Conservation (phyloP, 495 filamentous ascomycete genomes). For the Aspergillus steynii region DNA sequence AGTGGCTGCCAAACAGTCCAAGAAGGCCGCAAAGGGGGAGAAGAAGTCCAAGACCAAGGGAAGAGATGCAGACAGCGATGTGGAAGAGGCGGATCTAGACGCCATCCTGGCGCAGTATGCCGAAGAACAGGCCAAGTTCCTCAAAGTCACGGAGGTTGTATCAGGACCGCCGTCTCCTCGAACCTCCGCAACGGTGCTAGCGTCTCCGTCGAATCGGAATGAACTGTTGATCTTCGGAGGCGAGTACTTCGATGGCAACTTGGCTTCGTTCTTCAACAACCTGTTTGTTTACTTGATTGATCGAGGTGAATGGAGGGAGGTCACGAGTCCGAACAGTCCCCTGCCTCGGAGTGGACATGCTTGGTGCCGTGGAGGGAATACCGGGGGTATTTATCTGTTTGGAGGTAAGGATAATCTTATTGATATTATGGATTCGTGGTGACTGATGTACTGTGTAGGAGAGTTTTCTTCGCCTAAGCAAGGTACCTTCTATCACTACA, state of each 20-base stretch:
- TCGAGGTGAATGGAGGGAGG: slow-evolving; percentile 80
- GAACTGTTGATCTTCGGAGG: slow-evolving; percentile 93
- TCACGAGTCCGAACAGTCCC: slow-evolving; percentile 89
- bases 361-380: slow-evolving; percentile 85
- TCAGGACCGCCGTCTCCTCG: slow-evolving; percentile 77
- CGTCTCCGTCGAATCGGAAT: slow-evolving; percentile 79
- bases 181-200: slow-evolving; percentile 75
- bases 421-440: not conserved
- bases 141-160: slow-evolving; percentile 83
- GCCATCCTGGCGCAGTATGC: slow-evolving; percentile 92
- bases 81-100: slow-evolving; percentile 91
- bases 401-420: slow-evolving; percentile 55
- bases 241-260: slow-evolving; percentile 64
- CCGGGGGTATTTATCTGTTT: slow-evolving; percentile 85
- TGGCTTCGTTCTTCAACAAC: slow-evolving; percentile 67
- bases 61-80: slow-evolving; percentile 70
- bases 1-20: slow-evolving; percentile 53
- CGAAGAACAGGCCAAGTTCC: slow-evolving; percentile 81
- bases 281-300: slow-evolving; percentile 89
- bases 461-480: slow-evolving; percentile 84
- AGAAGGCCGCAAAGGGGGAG: slow-evolving; percentile 72
- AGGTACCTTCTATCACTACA: slow-evolving; percentile 98
- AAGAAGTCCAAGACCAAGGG: slow-evolving; percentile 66
- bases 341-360: slow-evolving; percentile 90
- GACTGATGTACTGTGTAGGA: slow-evolving; percentile 36